These are phyloP conservation scores for Pythium coloratum DNA, from an alignment of 352 stramenopile species.

Conservation along the genomic window DNA sequence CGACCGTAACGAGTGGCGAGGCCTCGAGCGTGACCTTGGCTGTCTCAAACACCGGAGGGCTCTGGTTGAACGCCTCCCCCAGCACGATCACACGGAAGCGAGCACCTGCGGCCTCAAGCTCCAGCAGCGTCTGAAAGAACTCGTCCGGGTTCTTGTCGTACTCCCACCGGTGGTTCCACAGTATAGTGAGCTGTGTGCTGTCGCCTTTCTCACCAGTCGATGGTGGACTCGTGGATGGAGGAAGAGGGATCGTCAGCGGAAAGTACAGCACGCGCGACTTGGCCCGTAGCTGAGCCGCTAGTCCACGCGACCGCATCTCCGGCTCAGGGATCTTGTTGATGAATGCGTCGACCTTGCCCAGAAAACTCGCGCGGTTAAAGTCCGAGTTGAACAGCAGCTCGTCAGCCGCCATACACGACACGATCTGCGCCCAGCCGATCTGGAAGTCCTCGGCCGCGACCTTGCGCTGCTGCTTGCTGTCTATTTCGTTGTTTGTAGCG, in stretches of 20 bases:
- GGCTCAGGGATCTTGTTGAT: constrained; percentile 54
- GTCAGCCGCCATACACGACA: constrained; percentile 50
- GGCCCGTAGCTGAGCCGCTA: constrained; percentile 24
- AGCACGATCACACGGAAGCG: constrained; percentile 46
- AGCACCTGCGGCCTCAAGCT: constrained; percentile 25
- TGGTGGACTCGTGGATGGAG: background rate
- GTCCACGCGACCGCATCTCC: constrained; percentile 28
- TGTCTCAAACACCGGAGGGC: constrained; percentile 30
- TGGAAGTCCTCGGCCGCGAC: constrained; percentile 55
- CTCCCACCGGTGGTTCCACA: constrained; percentile 62
- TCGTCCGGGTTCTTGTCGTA: constrained; percentile 59
- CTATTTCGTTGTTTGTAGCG: background rate
- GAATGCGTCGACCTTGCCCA: constrained; percentile 45
- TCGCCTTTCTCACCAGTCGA: background rate
- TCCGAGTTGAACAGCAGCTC: constrained; percentile 55
- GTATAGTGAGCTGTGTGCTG: constrained; percentile 33
- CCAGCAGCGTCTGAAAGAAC: constrained; percentile 49
- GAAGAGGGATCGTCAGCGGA: constrained; percentile 30
- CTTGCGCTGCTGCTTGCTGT: constrained; percentile 18
- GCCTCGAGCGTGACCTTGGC: constrained; percentile 30
- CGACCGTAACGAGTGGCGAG: constrained; percentile 27
- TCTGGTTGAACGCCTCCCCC: constrained; percentile 37
- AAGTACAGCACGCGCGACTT: constrained; percentile 51
- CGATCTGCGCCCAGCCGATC: constrained; percentile 53
- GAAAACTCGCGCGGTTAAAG: constrained; percentile 42